Conservation (phyloP, 2,329 filamentous ascomycete genomes). For the Apiospora rasikravindrae region DNA sequence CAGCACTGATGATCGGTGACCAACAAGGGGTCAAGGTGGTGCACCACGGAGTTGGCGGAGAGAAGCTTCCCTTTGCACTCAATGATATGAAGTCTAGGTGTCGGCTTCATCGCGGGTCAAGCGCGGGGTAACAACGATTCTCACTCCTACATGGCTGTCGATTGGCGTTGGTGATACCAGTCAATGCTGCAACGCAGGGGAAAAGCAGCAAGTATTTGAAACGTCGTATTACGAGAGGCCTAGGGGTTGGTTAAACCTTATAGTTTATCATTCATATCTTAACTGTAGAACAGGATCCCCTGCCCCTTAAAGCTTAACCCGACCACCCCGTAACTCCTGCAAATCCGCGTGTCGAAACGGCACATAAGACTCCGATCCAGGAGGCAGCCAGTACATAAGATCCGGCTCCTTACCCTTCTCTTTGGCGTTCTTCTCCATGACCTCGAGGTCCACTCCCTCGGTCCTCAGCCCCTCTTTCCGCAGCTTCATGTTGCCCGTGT, state of each 20-base stretch:
- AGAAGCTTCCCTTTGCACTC: too few relatives aligned
- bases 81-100: too few relatives aligned
- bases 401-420: constrained; percentile 37
- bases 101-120: too few relatives aligned
- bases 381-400: constrained; percentile 47
- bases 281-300: not conserved
- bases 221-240: not conserved
- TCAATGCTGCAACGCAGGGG: too few relatives aligned
- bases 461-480: constrained; percentile 48
- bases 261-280: not conserved
- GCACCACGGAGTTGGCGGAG: too few relatives aligned
- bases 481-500: constrained; percentile 51
- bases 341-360: constrained; percentile 45
- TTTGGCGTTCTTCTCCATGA: constrained; percentile 38
- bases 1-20: not conserved
- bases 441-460: constrained; percentile 48
- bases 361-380: constrained; percentile 38
- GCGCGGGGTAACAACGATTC: not conserved
- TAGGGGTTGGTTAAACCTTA: not conserved
- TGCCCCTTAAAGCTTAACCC: constrained; percentile 26
- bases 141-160: not conserved
- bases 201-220: not conserved
- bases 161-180: not conserved
- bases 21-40: not conserved
- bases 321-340: constrained; percentile 32